phyloP scores from a whole-genome alignment of 202 grass and related monocot species.

The Cymbopogon flexuosus region DNA sequence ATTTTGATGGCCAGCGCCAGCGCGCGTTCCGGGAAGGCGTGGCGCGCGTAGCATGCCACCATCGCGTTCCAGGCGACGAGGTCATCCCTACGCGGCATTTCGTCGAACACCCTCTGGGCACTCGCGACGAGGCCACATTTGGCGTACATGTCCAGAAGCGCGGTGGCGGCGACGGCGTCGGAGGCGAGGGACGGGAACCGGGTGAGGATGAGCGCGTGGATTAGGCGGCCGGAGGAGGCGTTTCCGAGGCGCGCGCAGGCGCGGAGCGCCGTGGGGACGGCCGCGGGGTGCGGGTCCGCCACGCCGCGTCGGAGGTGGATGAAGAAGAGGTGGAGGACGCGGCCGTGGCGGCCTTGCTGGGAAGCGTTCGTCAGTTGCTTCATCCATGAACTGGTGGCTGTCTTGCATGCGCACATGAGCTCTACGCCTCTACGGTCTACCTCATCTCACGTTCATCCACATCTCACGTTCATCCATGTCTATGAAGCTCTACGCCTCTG shows the following conservation, averaged over 20 bases:
- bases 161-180: slow-evolving; percentile 53
- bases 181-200: slow-evolving; percentile 26
- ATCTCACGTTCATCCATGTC: background rate
- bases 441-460: background rate
- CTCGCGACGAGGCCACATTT: slow-evolving; percentile 50
- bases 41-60: slow-evolving; percentile 60
- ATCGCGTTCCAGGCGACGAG: slow-evolving; percentile 75
- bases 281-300: slow-evolving; percentile 16
- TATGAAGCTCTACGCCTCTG: background rate
- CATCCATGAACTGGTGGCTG: slow-evolving; percentile 30
- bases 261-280: slow-evolving; percentile 38
- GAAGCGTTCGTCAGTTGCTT: slow-evolving; percentile 40
- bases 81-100: slow-evolving; percentile 39
- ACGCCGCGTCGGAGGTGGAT: background rate
- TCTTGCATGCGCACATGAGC: slow-evolving; percentile 6
- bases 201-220: slow-evolving; percentile 40
- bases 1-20: slow-evolving; percentile 53
- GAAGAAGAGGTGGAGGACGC: slow-evolving; percentile 45
- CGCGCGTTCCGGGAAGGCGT: slow-evolving; percentile 45
- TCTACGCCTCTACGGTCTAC: background rate
- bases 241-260: slow-evolving; percentile 33
- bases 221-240: slow-evolving; percentile 26
- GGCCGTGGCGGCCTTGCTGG: slow-evolving; percentile 22
- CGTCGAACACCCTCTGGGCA: slow-evolving; percentile 65
- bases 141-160: slow-evolving; percentile 71